Evolutionary conservation across 2,329 filamentous ascomycete genomes (phyloP), one percentile per base, ranked within the genome.

Genomic region (Phaeophleospora eucalypticola): DNA sequence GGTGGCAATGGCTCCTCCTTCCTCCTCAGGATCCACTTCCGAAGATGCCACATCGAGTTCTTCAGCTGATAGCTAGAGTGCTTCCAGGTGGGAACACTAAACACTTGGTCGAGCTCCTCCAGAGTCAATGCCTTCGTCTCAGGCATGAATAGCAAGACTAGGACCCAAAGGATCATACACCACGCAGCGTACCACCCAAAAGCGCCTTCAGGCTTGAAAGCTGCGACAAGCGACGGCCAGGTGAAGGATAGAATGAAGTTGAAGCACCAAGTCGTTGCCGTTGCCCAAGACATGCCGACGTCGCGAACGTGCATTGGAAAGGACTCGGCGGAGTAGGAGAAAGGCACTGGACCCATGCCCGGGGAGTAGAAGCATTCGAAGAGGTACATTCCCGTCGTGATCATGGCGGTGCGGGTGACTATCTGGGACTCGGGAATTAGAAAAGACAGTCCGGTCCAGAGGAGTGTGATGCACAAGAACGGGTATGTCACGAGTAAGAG

Each of bases 181-280:
- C 74, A 78, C 1, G 64, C 71, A 0, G 74, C 76, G 54, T 80
- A 80, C 71, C 73, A 79, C 14, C 69, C 69, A 50, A 79, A 79
- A 0, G 71, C 77, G 2, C 76, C 77, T 21, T 75, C 71, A 0
- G 69, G 64, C 0, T 68, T 72, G 53, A 78, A 78, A 0, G 72
- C 69, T 0, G 62, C 61, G 3, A 69, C 62, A 4, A 80, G 58
- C 0, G 70, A 69, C 0, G 76, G 77, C 75, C 75, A 80, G 1
- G 44, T 57, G 34, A 58, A 46, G 20, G 48, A 49, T 21, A 62
- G 49, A 36, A 62, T 48, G 46, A 62, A 60, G 35, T 59, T 58
- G 36, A 54, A 57, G 27, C 36, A 37, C 76, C 76, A 80, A 17
- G 72, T 76, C 4, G 73, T 77, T 0, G 76, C 74, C 9, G 61